Evolutionary conservation across 495 filamentous ascomycete species (phyloP), one percentile per base, ranked within the genome.

Genomic region (Rhypophila decipiens): DNA sequence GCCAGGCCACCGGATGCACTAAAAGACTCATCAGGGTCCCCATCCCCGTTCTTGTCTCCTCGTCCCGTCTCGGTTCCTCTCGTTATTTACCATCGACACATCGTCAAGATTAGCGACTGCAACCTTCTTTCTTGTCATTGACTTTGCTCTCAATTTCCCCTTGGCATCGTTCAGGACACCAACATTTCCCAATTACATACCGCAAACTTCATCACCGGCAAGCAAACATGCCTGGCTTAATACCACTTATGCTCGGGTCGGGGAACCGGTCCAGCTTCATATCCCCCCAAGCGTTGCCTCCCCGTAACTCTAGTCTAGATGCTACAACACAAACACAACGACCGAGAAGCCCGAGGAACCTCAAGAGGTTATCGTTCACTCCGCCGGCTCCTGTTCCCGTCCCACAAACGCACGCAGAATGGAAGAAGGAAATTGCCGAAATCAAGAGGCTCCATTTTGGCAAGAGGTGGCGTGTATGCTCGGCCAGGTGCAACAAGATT

Each of bases 391-490:
- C 44, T 24, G 45, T 39, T n/a, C 47, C 58, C 2, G 55, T 58
- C 13, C 64, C 64, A 3, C 56, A 59, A 24, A 62, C 60, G 1
- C 27, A 60, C 7, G 27, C 47, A 1, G 71, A 76, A 24, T 76
- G 72, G 72, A 70, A 53, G 47, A 63, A 59, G 34, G 52, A 63
- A 15, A 61, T 76, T 37, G 53, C 60, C 24, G 69, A 76, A 19
- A 55, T 76, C 44, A 76, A 76, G 60, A 60, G 64, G 31, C 66
- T 68, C 39, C 69, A 73, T 51, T 46, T 67, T 17, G 56, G 60
- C 52, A 67, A 64, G 51, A 65, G 66, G 38, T 73, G 72, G 40
- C 68, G 71, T 4, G 64, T 67, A 2, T 76, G 72, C 47, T 68
- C 69, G 27, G 60, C 68, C 22, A 56, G 63, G 42, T 76, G 72